Base-by-base conservation (phyloP, 2,329 filamentous ascomycete genomes). In the Penicillium sp. region DNA sequence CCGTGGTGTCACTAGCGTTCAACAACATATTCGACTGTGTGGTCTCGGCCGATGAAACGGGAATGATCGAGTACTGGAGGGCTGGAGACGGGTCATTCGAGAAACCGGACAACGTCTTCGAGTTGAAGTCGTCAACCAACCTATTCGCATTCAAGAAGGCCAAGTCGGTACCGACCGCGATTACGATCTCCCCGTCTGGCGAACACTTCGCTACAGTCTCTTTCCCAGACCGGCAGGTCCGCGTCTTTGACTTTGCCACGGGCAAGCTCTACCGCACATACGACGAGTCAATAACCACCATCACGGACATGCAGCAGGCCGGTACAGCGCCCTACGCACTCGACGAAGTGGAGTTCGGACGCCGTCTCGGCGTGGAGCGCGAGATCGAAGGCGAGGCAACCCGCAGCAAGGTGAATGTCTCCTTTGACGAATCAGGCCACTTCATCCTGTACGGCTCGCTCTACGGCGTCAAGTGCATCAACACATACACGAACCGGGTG, bases 81-180 rank as follows among this genome's bases (percentile, higher is more conserved):
- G 92, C 94, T 0, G 64, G 69, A 13, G 84, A 83, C 58, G 86
- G 85, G 2, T 86, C 80, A 38, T 97, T 91, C 71, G 91, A 96
- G 67, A 97, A 97, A 73, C 94, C 94, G 0, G 87, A 92, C 63
- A 91, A 86, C 49, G 92, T 99, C 16, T 99, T 96, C 71, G 84
- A 91, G 62, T 90, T 92, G 77, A 99, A 99, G 76, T 96, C 91
- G 69, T 88, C 90, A 1, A 99, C 94, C 2, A 94, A 90, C 67
- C 81, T 99, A 1, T 99, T 97, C 68, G 93, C 96, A 49, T 97
- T 99, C 78, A 97, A 96, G 69, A 97, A 97, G 75, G 84, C 90
- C 47, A 97, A 96, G 72, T 90, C 92, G 0, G 84, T 88, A 0
- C 92, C 93, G 0, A 85, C 87, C 4, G 90, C 90, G 10, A 79